These are phyloP conservation scores for Suillus subalutaceus DNA, from an alignment of 768 basidiomycete species.

Conservation along the genomic window DNA sequence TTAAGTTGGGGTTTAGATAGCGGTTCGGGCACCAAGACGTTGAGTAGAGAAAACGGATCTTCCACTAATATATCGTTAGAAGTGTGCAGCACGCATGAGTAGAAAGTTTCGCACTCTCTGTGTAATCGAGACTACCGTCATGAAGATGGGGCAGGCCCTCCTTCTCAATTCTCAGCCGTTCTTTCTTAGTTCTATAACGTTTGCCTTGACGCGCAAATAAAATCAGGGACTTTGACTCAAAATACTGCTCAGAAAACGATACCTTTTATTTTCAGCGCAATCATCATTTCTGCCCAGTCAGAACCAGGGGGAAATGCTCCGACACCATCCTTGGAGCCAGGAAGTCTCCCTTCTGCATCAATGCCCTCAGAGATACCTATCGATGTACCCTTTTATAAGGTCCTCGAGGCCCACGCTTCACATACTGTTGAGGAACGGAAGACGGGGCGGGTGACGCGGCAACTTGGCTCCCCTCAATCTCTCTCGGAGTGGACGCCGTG, in stretches of 20 bases:
- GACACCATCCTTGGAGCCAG: conserved; percentile 77
- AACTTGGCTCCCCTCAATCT: conserved; percentile 44
- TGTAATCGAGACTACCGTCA: conserved; percentile 83
- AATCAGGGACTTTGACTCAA: conserved; percentile 4
- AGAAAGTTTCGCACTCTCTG: conserved; percentile 53
- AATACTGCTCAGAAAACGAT: not conserved
- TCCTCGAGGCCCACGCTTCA: conserved; percentile 50
- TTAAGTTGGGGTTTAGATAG: conserved; percentile 56
- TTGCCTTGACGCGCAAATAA: conserved; percentile 50
- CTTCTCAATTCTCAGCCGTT: conserved; percentile 74
- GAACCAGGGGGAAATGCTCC: conserved; percentile 72
- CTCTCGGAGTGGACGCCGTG: conserved; percentile 43
- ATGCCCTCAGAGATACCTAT: conserved; percentile 46
- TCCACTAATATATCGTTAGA: conserved; percentile 55
- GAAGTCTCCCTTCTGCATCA: conserved; percentile 71
- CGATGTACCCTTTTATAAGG: conserved; percentile 57
- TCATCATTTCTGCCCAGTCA: conserved; percentile 73
- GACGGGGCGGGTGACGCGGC: conserved; percentile 51
- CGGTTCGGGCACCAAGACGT: conserved; percentile 61
- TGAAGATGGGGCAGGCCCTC: conserved; percentile 68
- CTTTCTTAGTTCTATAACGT: conserved; percentile 80
- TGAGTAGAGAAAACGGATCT: conserved; percentile 74
- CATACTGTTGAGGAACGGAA: conserved; percentile 32
- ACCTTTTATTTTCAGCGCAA: conserved; percentile 79
- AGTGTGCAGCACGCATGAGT: conserved; percentile 3